Evolutionary conservation across 2,329 filamentous ascomycete species (phyloP), one percentile per base, ranked within the genome.

Genomic region (Alternaria gansuensis): DNA sequence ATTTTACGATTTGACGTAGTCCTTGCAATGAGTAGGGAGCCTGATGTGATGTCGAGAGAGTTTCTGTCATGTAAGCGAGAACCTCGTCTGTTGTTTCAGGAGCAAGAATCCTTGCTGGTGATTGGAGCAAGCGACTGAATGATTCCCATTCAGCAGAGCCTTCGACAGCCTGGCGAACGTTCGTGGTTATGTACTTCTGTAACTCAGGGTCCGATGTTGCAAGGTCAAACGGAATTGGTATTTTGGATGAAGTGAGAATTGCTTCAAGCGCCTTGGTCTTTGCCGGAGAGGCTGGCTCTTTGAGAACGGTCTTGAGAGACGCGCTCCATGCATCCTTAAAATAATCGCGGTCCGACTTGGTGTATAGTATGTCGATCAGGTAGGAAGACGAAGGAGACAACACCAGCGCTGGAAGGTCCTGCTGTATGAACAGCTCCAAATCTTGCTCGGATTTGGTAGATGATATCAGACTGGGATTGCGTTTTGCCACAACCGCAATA

Each of bases 371-470:
- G 0, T 88, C 85, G 7, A 93, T 80, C 0, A 97, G 75, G 50
- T 88, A 84, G 2, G 84, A 77, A 0, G 87, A 85, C 1, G 92
- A 93, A 0, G 90, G 86, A 0, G 91, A 93, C 2, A 84, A 77
- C 3, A 93, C 77, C 14, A 95, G 78, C 1, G 80, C 77, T 0
- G 84, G 80, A 13, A 90, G 80, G 60, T 88, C 80, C 1, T 85
- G 79, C 21, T 81, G 75, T 4, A 90, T 77, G 40, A 90, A 86
- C 0, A 49, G 37, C 4, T 73, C 62, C 1, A 82, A 57, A 5
- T 71, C 53, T 3, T 79, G 69, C 4, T 81, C 75, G 11, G 88
- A 76, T n/a, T 77, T 71, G 13, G 75, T 62, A 11, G 81, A 79
- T 2, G 69, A 65, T 34, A 80, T 63, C 2, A 84, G 66, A 3